Conservation (phyloP, 345 rosid species). For the Citrus sp. region DNA sequence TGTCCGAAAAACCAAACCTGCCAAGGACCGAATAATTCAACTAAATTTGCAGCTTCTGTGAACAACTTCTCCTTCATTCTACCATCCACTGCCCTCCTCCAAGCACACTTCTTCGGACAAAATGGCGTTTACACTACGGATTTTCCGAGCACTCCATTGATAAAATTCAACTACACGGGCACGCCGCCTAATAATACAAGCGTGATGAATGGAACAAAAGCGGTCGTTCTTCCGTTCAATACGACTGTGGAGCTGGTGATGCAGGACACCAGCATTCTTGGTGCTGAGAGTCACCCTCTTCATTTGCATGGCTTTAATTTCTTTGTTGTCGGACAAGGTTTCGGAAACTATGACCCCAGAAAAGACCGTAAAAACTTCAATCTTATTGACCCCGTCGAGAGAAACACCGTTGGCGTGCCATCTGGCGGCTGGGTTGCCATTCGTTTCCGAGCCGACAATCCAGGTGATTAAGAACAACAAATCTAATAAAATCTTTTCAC, state of each 20-base stretch:
- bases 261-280: constrained; percentile 26
- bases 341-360: constrained; percentile 22
- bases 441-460: constrained; percentile 28
- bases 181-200: constrained; percentile 17
- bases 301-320: constrained; percentile 28
- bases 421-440: constrained; percentile 27
- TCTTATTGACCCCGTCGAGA: constrained; percentile 23
- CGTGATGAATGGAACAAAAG: constrained; percentile 20
- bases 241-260: constrained; percentile 19
- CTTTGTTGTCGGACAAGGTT: constrained; percentile 26
- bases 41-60: constrained; percentile 10
- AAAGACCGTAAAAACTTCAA: constrained; percentile 26
- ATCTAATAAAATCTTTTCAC: background rate
- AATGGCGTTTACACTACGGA: constrained; percentile 30
- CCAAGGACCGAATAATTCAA: constrained; percentile 13
- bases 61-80: constrained; percentile 16
- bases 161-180: constrained; percentile 26
- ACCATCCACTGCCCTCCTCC: constrained; percentile 17
- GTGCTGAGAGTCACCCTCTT: constrained; percentile 24
- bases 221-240: constrained; percentile 16
- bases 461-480: constrained; percentile 19
- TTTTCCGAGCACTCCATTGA: constrained; percentile 18
- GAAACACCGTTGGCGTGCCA: constrained; percentile 22
- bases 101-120: constrained; percentile 16
- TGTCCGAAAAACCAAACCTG: constrained; percentile 13